phyloP scores from a whole-genome alignment of 2,329 filamentous ascomycete genomes.

The Ceratocystis huliohia region DNA sequence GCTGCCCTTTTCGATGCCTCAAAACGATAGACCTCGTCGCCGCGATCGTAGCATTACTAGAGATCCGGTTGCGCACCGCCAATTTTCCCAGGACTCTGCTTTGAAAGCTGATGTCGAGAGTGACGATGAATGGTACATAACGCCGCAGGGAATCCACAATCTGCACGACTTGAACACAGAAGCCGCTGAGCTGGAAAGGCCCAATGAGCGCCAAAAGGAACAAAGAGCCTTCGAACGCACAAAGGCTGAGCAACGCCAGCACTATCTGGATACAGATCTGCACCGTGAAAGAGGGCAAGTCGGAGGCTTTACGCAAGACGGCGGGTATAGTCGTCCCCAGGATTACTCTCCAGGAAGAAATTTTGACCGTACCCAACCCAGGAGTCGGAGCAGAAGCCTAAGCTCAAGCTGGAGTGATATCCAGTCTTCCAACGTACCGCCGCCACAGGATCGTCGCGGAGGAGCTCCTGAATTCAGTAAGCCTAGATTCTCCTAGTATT shows the following conservation, averaged over 20 bases:
- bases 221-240: neutral
- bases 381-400: constrained; percentile 24
- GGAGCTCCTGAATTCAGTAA: constrained; percentile 15
- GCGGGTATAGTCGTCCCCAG: neutral
- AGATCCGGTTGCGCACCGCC: constrained; percentile 20
- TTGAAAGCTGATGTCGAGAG: constrained; percentile 23
- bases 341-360: neutral
- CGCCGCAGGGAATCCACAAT: constrained; percentile 36
- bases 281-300: neutral
- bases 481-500: neutral
- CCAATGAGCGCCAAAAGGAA: constrained; percentile 26
- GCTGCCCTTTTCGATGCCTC: neutral
- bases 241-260: constrained; percentile 21
- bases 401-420: constrained; percentile 22
- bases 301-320: neutral
- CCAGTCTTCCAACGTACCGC: constrained; percentile 3
- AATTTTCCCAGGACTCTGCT: constrained; percentile 22
- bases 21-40: neutral
- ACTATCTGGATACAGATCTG: constrained; percentile 11
- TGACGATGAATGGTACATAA: constrained; percentile 25
- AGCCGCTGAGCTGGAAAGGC: constrained; percentile 35
- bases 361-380: no score
- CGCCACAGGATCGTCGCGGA: neutral
- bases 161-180: constrained; percentile 44
- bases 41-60: neutral